Evolutionary conservation across 2,329 filamentous ascomycete genomes (phyloP).

Genomic region (Xylaria sp.): DNA sequence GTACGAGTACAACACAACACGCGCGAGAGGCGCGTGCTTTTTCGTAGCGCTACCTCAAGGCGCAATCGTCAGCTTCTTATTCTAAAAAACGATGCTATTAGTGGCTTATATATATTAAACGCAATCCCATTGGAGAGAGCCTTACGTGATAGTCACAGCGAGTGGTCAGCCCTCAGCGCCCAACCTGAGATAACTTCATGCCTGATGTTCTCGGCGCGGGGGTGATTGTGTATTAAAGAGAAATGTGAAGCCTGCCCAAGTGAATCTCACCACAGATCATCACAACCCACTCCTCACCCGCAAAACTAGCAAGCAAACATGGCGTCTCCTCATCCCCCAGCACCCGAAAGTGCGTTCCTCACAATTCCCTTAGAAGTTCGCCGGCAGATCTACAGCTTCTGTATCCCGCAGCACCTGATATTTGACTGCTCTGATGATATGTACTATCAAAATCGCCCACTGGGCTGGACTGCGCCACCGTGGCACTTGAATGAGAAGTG

Average conservation of each 20-base stretch:
- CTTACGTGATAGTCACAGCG: neutral
- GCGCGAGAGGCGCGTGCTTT: too few species aligned
- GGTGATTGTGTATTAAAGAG: conserved; percentile 10
- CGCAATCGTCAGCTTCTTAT: neutral
- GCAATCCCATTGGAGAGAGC: conserved; percentile 13
- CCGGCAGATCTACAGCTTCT: conserved; percentile 16
- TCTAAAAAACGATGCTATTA: neutral
- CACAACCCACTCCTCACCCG: neutral
- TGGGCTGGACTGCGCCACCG: conserved; percentile 8
- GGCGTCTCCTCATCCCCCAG: neutral
- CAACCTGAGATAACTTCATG: conserved; percentile 9
- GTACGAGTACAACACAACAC: too few species aligned
- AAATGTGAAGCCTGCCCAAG: neutral
- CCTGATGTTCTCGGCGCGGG: conserved; percentile 6
- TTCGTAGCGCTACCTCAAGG: too few species aligned
- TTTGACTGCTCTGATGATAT: conserved; percentile 16
- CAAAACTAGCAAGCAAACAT: neutral
- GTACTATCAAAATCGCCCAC: conserved; percentile 14
- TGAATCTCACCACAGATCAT: neutral
- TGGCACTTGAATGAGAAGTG: conserved; percentile 3
- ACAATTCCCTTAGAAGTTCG: conserved; percentile 11
- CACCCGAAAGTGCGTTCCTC: neutral
- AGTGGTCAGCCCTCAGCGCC: neutral
- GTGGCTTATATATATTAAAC: conserved; percentile 18
- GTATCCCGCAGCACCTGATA: conserved; percentile 7